Evolutionary conservation across 2,329 filamentous ascomycete genomes (phyloP).

Genomic region (Colletotrichum melonis): DNA sequence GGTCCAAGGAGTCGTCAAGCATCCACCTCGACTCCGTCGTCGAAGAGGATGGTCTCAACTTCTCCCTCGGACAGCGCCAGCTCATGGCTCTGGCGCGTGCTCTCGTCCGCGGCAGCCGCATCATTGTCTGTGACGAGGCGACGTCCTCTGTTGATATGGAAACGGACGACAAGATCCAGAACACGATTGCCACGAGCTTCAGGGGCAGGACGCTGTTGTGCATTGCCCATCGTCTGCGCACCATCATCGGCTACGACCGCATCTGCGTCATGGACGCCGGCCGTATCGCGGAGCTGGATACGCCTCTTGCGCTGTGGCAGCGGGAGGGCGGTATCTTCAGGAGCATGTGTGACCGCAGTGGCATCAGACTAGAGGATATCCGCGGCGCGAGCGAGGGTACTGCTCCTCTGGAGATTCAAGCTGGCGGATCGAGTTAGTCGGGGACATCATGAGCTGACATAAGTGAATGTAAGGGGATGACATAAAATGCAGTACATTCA

Average conservation of each 20-base stretch:
- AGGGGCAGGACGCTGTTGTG: constrained; percentile 88
- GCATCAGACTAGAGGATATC: constrained; percentile 74
- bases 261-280: constrained; percentile 98
- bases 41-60: constrained; percentile 95
- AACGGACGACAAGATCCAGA: constrained; percentile 95
- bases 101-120: constrained; percentile 85
- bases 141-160: constrained; percentile 95
- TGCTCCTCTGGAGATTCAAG: constrained; percentile 29
- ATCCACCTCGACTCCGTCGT: constrained; percentile 87
- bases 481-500: constrained; percentile 31
- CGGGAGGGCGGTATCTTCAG: constrained; percentile 80
- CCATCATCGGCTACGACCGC: constrained; percentile 93
- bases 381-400: constrained; percentile 52
- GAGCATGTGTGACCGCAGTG: constrained; percentile 89
- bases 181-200: constrained; percentile 87
- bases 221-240: constrained; percentile 91
- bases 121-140: constrained; percentile 97
- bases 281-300: constrained; percentile 86
- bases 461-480: neutral
- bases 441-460: neutral
- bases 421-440: constrained; percentile 21
- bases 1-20: constrained; percentile 57
- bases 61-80: constrained; percentile 93
- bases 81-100: constrained; percentile 94
- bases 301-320: constrained; percentile 79